A percentile compares a stretch with the other conserved stretches of the same genome.
phyloP scores from a whole-genome alignment of 1,284 basidiomycete species.

The Lentinula novae-zelandiae region DNA sequence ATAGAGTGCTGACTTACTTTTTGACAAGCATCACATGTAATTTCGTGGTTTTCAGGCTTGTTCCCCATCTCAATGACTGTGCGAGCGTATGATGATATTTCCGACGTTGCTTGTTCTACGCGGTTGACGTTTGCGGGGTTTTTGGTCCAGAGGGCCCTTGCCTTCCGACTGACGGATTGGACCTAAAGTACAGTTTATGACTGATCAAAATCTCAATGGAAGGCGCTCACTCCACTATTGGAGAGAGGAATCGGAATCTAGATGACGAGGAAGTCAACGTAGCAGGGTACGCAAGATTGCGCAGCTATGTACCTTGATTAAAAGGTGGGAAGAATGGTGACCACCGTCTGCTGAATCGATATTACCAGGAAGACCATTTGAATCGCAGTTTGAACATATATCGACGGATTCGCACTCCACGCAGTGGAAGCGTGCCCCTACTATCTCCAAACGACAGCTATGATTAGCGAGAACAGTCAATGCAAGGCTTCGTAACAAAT shows the following conservation, averaged over 20 bases:
- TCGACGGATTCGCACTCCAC: slow-evolving; percentile 80
- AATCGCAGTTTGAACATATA: slow-evolving; percentile 88
- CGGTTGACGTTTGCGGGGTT: slow-evolving; percentile 61
- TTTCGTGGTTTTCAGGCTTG: slow-evolving; percentile 48
- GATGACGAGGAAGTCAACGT: background rate
- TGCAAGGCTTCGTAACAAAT: background rate
- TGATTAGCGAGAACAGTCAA: background rate
- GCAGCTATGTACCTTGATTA: slow-evolving; percentile 72
- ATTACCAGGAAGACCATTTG: slow-evolving; percentile 77
- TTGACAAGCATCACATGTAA: slow-evolving; percentile 57
- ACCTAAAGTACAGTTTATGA: slow-evolving; percentile 25
- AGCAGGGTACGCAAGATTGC: background rate
- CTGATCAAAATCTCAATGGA: background rate
- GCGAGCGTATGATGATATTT: slow-evolving; percentile 57
- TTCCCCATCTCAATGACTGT: slow-evolving; percentile 48
- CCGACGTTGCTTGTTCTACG: slow-evolving; percentile 44
- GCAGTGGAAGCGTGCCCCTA: slow-evolving; percentile 88
- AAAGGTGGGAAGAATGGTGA: slow-evolving; percentile 80
- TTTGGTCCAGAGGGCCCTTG: slow-evolving; percentile 72
- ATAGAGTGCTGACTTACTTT: slow-evolving; percentile 35
- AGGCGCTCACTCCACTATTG: slow-evolving; percentile 50
- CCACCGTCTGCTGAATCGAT: slow-evolving; percentile 72
- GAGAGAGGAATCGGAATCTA: slow-evolving; percentile 43
- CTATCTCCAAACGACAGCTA: slow-evolving; percentile 84
- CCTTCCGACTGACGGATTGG: slow-evolving; percentile 68